Conservation (phyloP, 306 rosid species). For the Herpetospermum pedunculosum region DNA sequence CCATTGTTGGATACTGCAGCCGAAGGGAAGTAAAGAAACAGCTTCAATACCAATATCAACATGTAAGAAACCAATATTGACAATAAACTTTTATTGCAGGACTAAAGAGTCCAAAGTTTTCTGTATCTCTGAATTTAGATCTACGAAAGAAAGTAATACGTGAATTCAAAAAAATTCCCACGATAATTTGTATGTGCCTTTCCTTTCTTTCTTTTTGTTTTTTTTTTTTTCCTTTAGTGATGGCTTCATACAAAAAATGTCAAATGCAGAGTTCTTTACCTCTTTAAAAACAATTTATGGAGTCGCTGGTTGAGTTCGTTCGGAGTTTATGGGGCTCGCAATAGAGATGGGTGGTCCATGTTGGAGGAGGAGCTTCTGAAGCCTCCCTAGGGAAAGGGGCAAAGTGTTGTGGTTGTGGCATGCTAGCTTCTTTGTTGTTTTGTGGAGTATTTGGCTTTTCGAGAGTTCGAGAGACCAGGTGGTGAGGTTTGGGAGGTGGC, state of each 20-base stretch:
- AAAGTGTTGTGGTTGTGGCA: too few species aligned
- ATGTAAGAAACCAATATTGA: neutral
- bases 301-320: too few species aligned
- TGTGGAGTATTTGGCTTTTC: too few species aligned
- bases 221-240: neutral
- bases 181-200: neutral
- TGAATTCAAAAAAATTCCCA: neutral
- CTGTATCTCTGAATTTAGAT: neutral
- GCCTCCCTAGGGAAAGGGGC: too few species aligned
- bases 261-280: neutral
- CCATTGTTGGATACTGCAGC: slow-evolving; percentile 84
- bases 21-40: neutral
- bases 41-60: neutral
- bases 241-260: neutral
- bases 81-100: neutral
- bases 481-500: too few species aligned
- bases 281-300: too few species aligned
- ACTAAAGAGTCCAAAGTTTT: neutral
- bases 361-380: too few species aligned
- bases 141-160: neutral
- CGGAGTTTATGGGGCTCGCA: too few species aligned
- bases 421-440: too few species aligned
- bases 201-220: neutral
- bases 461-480: too few species aligned
- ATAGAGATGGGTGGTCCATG: too few species aligned